phyloP scores from a whole-genome alignment of 495 filamentous ascomycete species.

The Endocarpon pusillum region DNA sequence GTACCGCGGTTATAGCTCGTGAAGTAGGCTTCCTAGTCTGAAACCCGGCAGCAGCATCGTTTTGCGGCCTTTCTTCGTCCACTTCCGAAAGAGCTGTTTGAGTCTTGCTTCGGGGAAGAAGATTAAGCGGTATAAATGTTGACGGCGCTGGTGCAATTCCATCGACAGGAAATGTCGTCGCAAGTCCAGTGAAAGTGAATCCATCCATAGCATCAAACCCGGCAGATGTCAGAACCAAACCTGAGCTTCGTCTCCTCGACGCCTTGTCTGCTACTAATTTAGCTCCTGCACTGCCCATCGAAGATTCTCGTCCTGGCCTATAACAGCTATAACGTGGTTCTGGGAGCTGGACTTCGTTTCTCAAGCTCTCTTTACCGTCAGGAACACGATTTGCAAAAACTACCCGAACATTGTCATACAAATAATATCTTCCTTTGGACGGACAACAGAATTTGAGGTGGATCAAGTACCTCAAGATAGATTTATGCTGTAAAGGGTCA shows the following conservation, averaged over 20 bases:
- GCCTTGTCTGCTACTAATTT: slow-evolving; percentile 35
- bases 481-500: slow-evolving; percentile 33
- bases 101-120: too few relatives aligned
- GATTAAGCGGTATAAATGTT: too few relatives aligned
- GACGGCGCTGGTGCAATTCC: too few relatives aligned
- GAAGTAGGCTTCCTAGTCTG: too few relatives aligned
- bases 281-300: slow-evolving; percentile 14
- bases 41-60: too few relatives aligned
- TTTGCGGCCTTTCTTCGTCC: too few relatives aligned
- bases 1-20: too few relatives aligned
- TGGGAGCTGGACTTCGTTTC: slow-evolving; percentile 78
- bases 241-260: slow-evolving; percentile 37
- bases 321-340: slow-evolving; percentile 79
- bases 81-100: too few relatives aligned
- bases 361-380: slow-evolving; percentile 84
- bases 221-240: slow-evolving; percentile 27
- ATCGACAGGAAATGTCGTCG: too few relatives aligned
- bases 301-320: slow-evolving; percentile 42
- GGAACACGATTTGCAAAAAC: slow-evolving; percentile 97
- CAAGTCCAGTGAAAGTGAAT: too few relatives aligned
- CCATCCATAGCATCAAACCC: too few relatives aligned
- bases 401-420: slow-evolving; percentile 83
- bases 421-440: slow-evolving; percentile 64
- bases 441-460: slow-evolving; percentile 90
- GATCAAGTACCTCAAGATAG: slow-evolving; percentile 75